Evolutionary conservation across 495 filamentous ascomycete species (phyloP), one percentile per base, ranked within the genome.

Genomic region (Echria macrotheca): DNA sequence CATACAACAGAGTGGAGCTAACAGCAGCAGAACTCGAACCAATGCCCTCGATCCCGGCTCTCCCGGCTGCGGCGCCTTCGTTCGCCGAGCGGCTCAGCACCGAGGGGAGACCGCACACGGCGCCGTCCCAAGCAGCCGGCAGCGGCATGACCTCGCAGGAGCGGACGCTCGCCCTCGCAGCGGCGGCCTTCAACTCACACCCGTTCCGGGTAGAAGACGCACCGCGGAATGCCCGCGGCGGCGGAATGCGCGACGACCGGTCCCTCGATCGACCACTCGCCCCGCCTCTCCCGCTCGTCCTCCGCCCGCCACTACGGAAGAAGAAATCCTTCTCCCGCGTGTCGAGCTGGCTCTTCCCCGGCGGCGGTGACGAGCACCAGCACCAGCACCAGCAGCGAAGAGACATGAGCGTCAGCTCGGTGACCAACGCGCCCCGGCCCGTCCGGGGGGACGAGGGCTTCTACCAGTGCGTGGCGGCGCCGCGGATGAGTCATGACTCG

Each of bases 251-350:
- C n/a, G 38, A 49, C 21, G 25, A 32, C 37, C 15, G 29, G 15
- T 49, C 55, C 12, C 54, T 67, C 42, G 65, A 65, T 10, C 53
- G 66, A 5, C 59, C 65, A 10, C 70, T 75, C n/a, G 73, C 74
- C 1, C 76, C 74, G 0, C 76, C 77, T 5, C 67, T 78, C 3
- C 74, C 74, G 0, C 68, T 78, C 12, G 67, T 76, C 19, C 67
- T 77, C 4, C 68, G 72, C 29, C 69, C 69, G 12, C 71, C 73
- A 8, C 58, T 75, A 29, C 62, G 77, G 25, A 79, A 79, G 60
- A 79, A 78, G 68, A 79, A 79, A 50, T 78, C 74, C 17, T 78
- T 79, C 55, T 75, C 74, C 1, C 64, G 72, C 42, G 73, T 81
- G 19, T 78, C 76, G 18, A 70, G 60, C 50, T 81, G 76, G 77